Base-by-base conservation (phyloP, 2,329 filamentous ascomycete genomes). In the Amesomyces nigricolor region DNA sequence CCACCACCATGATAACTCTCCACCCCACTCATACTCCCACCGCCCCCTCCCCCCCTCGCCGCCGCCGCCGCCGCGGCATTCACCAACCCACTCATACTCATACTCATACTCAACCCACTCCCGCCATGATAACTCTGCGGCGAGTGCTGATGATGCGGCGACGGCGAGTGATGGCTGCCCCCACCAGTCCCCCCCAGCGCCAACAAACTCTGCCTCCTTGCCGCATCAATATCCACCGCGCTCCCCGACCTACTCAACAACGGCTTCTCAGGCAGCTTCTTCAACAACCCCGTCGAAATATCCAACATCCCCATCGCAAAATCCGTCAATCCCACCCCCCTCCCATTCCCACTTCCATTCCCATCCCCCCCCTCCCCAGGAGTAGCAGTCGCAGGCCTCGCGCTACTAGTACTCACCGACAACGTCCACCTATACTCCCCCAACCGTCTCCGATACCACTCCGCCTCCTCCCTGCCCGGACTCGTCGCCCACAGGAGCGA, bases 391-490 rank as follows among this genome's bases (percentile, higher is more conserved):
- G 22, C 79, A 0, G 87, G 84, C 68, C 90, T 89, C 44, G 83
- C 86, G 70, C 87, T 91, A 68, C 90, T 89, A 44, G 83, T 86
- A 70, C 87, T 91, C 47, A 97, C 91, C 8, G 87, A 87, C 53
- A 97, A 76, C 9, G 92, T 96, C 92, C 92, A 99, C 48, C 90
- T 82, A 68, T 96, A 97, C 72, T 99, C 92, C 57, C 85, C 86
- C 19, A 97, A 73, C 1, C 92, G 79, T 11, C 88, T 81, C 38
- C 89, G 84, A 72, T 97, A 99, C 79, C 95, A 97, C 32, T 94
- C 89, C 0, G 89, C 89, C 70, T 97, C 92, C 68, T 96, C 91
- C 47, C 84, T 80, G 0, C 88, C 90, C 0, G 90, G 90, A 0
- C 89, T 89, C 0, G 91, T 96, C 9, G 91, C 90, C 82, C 90